phyloP scores from a whole-genome alignment of 805 yeast genomes.

The Osmozyma mogii region DNA sequence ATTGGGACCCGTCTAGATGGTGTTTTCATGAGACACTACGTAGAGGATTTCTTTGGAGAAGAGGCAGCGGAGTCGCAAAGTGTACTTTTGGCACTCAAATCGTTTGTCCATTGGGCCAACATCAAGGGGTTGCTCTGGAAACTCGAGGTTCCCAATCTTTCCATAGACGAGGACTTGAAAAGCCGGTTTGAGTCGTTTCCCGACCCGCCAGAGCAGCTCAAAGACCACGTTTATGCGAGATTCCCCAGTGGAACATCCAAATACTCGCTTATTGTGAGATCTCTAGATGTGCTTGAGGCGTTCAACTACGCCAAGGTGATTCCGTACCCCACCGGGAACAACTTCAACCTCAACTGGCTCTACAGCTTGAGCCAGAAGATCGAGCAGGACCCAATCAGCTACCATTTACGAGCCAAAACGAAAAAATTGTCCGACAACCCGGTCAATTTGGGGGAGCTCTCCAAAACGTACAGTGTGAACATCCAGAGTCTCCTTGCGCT shows the following conservation, averaged over 20 bases:
- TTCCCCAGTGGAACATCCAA: slow-evolving; percentile 50
- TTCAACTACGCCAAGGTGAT: slow-evolving; percentile 33
- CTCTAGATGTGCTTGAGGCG: slow-evolving; percentile 28
- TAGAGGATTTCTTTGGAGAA: slow-evolving; percentile 32
- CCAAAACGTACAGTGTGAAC: slow-evolving; percentile 12
- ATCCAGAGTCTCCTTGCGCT: slow-evolving; percentile 18
- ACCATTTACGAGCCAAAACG: slow-evolving; percentile 36
- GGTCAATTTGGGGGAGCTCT: slow-evolving; percentile 26
- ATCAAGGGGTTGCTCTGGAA: slow-evolving; percentile 39
- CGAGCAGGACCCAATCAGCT: slow-evolving; percentile 39
- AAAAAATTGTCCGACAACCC: slow-evolving; percentile 27
- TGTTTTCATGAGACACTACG: slow-evolving; percentile 29
- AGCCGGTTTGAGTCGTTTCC: slow-evolving; percentile 34
- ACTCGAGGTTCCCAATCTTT: slow-evolving; percentile 31
- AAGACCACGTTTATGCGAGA: slow-evolving; percentile 32
- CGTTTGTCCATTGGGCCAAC: slow-evolving; percentile 50
- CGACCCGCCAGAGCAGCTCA: slow-evolving; percentile 31
- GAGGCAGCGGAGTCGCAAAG: slow-evolving; percentile 32
- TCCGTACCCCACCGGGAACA: slow-evolving; percentile 21
- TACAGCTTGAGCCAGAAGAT: slow-evolving; percentile 37
- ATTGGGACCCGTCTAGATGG: slow-evolving; percentile 45
- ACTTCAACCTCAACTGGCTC: slow-evolving; percentile 25
- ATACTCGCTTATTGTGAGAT: slow-evolving; percentile 33
- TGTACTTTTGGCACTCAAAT: slow-evolving; percentile 40
- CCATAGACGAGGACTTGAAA: slow-evolving; percentile 21